Base-by-base conservation (phyloP, 192 early-diverging fungal species). In the Coemansia sp. region DNA sequence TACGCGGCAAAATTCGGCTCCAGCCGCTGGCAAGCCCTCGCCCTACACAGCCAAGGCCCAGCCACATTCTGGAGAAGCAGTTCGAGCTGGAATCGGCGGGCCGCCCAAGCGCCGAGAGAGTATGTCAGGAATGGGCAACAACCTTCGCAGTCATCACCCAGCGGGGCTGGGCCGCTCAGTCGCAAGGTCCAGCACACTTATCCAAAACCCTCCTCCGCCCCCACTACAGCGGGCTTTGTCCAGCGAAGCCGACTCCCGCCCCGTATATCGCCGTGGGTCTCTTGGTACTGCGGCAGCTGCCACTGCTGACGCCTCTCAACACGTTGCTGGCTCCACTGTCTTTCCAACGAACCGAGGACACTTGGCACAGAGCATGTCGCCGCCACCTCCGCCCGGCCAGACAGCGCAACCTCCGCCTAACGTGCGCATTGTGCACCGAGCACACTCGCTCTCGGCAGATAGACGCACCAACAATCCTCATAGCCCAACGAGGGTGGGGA, bases 101-200 rank as follows among this genome's bases (percentile, higher is more conserved):
- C 76, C 76, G 0, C 35, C 61, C 38, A 77, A 77, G 62, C 60
- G 70, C 41, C 70, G 76, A 39, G 76, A 77, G 53, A 77, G 76
- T 59, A 53, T 77, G 65, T 77, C 76, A n/a, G 76, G 76, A 1
- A 71, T 77, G 31, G 76, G 76, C 60, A 68, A 68, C 51, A 77
- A 77, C 70, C 66, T 77, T n/a, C 76, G 76, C 36, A 77, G 76
- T 47, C 27, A 64, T 49, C 46, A 65, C 25, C 70, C 31, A n/a
- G 65, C 66, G 0, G 76, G 65, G 14, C 62, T 77, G 15, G 76
- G 76, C 38, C 69, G 76, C 41, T 46, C 70, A 15, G 66, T 77
- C 20, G 43, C 70, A 37, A 67, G 60, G 53, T 53, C 29, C 24
- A 19, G 11, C 47, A 49, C 24, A 3, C 24, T 14, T 14, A 49